Conservation (phyloP, 306 rosid species). For the Pachyrhizus erosus region DNA sequence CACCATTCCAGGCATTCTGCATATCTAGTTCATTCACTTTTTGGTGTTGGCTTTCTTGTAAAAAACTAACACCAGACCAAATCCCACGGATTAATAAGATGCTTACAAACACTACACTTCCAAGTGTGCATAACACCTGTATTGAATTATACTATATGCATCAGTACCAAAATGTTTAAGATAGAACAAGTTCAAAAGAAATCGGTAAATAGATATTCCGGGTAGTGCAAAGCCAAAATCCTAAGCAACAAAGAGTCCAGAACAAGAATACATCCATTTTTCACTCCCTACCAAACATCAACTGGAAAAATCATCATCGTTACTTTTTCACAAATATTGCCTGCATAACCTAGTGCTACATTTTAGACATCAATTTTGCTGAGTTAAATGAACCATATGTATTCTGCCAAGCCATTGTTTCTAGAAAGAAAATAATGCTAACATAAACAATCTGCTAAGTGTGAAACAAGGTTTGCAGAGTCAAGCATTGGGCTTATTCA, state of each 20-base stretch:
- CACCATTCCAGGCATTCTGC: conserved; percentile 58
- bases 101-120: conserved; percentile 76
- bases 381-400: background rate
- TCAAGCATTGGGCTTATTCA: too few relatives aligned
- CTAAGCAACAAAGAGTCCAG: too few relatives aligned
- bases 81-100: conserved; percentile 78
- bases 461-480: too few relatives aligned
- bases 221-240: too few relatives aligned
- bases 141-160: conserved; percentile 18
- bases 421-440: background rate
- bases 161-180: too few relatives aligned
- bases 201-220: too few relatives aligned
- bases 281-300: conserved; percentile 5
- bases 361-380: background rate
- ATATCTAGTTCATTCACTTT: conserved; percentile 48
- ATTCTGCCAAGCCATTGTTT: too few relatives aligned
- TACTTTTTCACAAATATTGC: background rate
- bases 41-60: conserved; percentile 61
- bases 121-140: conserved; percentile 81
- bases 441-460: too few relatives aligned
- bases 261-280: background rate
- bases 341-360: background rate
- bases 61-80: conserved; percentile 67
- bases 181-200: too few relatives aligned
- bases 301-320: background rate